Evolutionary conservation across 164 flowering plant species (phyloP), one percentile per base, ranked within the genome.

Genomic region (Litsea cubeba): DNA sequence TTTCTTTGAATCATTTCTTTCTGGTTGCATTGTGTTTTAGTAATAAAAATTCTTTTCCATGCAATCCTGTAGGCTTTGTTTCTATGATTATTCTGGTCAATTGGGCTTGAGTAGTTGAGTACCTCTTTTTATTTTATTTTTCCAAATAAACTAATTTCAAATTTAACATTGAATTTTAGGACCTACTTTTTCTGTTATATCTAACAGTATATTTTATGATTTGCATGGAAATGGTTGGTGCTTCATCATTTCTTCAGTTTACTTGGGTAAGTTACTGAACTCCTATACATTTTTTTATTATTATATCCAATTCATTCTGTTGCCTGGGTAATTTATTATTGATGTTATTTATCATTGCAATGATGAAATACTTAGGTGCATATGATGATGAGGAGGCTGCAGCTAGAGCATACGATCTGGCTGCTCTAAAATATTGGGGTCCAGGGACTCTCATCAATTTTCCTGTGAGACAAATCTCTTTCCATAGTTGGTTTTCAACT

Each of bases 331-430:
- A 28, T 58, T 28, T 62, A 23, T 49, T 24, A 28, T 67, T 67
- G 30, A 58, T 69, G 72, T 10, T 62, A 67, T 78, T 49, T 74
- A 40, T 40, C 5, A 1, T 69, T 64, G n/a, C 35, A 22, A 57
- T 24, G 25, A 8, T 50, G 57, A 12, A 64, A 74, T 50, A 65
- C 76, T 7, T 76, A 93, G 99, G 99, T 71, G 99, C 99, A 72
- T 96, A 96, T 87, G 99, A 96, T 80, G 99, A 96, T 68, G 99
- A 96, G 85, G 99, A 96, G 78, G 98, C 99, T 83, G 99, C 99
- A 65, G 99, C 99, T 72, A 87, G 99, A 83, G 99, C 99, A 65
- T 96, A 96, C 82, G 99, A 96, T 83, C 97, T 96, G 79, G 99
- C 99, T 73, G 99, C 99, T 73, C 87, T 96, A 40, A 95, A 95